Base-by-base conservation (phyloP, 2,329 filamentous ascomycete species). In the Arthrobotrys sphaeroides region DNA sequence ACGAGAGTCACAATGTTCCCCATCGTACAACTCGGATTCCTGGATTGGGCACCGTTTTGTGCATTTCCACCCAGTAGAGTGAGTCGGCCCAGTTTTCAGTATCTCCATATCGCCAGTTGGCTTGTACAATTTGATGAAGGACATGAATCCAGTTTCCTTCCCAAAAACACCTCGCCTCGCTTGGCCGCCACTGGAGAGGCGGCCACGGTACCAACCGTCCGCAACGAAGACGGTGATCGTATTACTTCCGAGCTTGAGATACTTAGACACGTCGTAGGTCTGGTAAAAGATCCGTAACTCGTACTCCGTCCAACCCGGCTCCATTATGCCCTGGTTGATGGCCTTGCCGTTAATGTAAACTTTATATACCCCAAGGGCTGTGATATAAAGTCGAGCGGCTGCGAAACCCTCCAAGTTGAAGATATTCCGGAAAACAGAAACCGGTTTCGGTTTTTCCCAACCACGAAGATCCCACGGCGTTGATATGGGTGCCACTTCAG, bases 141-240 rank as follows among this genome's bases (percentile, higher is more conserved):
- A 62, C 38, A 74, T 28, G 20, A 74, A 68, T 2, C 70, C 70
- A 1, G 70, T 74, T 33, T 74, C 55, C 6, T 31, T 47, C 4
- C 70, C 70, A 22, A 74, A 74, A 16, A 62, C 13, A 1, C 55
- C 70, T 36, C 70, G 31, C n/a, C 55, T 51, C 16, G 70, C 70
- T 22, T 74, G 20, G n/a, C 62, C 31, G 9, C 70, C 70, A 20
- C 70, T 74, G 2, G 45, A 40, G 0, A 74, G 38, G 5, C 70
- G 70, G 18, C 70, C 70, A 18, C 70, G 70, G 20, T 72, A 72
- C 67, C 67, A 72, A n/a, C 67, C 67, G 24, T 72, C 67, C 1
- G 67, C 67, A 10, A 72, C 36, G 10, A 59, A 51, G 0, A 72
- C 59, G 4, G 49, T 57, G 1, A 72, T 24, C 3, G 42, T 9